These are phyloP conservation scores for Glaciozyma antarctica DNA, from an alignment of 768 basidiomycete species.

Conservation along the genomic window DNA sequence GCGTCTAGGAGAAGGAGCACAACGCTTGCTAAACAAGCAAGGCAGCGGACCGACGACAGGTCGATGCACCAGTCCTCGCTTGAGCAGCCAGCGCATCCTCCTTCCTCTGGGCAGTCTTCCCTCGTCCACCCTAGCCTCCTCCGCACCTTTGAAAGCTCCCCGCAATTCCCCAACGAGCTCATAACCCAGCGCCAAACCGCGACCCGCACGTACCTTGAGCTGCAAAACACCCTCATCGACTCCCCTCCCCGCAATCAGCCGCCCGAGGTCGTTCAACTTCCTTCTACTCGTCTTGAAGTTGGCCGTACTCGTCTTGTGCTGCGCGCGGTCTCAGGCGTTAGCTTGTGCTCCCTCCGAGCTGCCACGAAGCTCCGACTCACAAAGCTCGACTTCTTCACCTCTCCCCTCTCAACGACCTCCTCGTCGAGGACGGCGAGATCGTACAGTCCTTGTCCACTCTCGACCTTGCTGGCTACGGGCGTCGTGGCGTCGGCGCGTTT, in stretches of 20 bases:
- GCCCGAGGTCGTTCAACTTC: conserved; percentile 76
- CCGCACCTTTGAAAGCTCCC: not conserved
- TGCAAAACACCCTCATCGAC: conserved; percentile 93
- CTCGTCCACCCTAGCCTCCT: not conserved
- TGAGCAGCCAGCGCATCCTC: too few relatives aligned
- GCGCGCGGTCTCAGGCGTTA: not conserved
- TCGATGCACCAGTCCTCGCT: too few relatives aligned
- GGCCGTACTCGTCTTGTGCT: conserved; percentile 91
- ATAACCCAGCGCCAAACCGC: not conserved
- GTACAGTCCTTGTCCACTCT: conserved; percentile 16
- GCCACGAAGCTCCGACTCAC: conserved; percentile 5
- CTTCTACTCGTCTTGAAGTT: conserved; percentile 82
- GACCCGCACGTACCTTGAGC: conserved; percentile 60
- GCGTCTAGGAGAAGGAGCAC: too few relatives aligned
- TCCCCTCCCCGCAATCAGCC: conserved; percentile 80
- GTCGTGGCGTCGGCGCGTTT: too few relatives aligned
- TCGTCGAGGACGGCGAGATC: conserved; percentile 15
- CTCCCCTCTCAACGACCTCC: conserved; percentile 9
- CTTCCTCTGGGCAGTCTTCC: too few relatives aligned
- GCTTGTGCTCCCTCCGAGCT: not conserved
- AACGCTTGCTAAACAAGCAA: too few relatives aligned
- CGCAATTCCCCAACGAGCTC: not conserved
- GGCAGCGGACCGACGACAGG: too few relatives aligned
- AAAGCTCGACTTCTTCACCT: conserved; percentile 14
- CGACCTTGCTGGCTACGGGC: not conserved